A percentile compares a stretch with the other conserved stretches of the same genome.
These are phyloP conservation scores for Thielaviopsis ethacetica DNA, from an alignment of 2,329 filamentous ascomycete species.

Conservation along the genomic window DNA sequence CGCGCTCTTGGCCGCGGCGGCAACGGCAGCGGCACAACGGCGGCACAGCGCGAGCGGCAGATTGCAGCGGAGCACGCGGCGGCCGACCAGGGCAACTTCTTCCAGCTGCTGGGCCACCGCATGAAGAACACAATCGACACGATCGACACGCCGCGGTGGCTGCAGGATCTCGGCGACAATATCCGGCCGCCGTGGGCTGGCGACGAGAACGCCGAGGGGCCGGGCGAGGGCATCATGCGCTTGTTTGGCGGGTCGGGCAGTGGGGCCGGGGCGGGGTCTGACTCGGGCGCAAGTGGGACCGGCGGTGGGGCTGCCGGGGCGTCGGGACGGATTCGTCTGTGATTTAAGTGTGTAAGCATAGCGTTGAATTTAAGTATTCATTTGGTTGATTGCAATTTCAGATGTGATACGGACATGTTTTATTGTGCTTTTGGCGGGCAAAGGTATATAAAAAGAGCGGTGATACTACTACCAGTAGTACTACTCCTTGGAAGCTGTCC, in stretches of 20 bases:
- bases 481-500: no score
- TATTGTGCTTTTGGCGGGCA: not conserved
- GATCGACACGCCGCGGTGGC: constrained; percentile 66
- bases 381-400: not conserved
- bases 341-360: not conserved
- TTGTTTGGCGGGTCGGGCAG: constrained; percentile 36
- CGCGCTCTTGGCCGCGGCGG: constrained; percentile 14
- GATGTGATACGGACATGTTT: no score
- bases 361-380: not conserved
- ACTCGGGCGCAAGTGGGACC: constrained; percentile 18
- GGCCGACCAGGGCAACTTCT: constrained; percentile 66
- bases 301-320: no score
- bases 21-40: constrained; percentile 16
- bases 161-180: constrained; percentile 47
- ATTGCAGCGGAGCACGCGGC: constrained; percentile 29
- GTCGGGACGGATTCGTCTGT: not conserved
- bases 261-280: not conserved
- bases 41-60: constrained; percentile 14
- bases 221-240: constrained; percentile 26
- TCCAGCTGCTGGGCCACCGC: constrained; percentile 66
- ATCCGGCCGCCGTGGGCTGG: constrained; percentile 59
- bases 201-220: constrained; percentile 26
- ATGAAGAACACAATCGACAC: constrained; percentile 87
- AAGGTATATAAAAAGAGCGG: not conserved
- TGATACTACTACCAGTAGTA: no score